Percentiles rank a stretch among this genome's conserved stretches.
Evolutionary conservation across 768 basidiomycete genomes (phyloP).

Genomic region (Boletellus emodensis): DNA sequence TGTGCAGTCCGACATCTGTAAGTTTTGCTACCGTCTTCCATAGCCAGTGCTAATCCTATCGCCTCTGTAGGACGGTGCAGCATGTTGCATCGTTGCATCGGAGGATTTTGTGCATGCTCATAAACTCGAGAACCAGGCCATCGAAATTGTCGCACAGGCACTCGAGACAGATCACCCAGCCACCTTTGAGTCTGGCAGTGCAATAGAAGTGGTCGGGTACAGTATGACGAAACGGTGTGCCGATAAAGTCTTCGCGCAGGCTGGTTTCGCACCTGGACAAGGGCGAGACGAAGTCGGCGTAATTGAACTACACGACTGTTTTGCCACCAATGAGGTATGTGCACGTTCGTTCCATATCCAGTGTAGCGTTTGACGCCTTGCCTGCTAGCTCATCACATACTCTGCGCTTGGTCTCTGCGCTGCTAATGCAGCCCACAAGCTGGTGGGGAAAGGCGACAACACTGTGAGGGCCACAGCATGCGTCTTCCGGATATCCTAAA

Average conservation of each 20-base stretch:
- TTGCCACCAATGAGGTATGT: constrained; percentile 72
- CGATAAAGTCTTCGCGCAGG: constrained; percentile 64
- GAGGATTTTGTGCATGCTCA: constrained; percentile 73
- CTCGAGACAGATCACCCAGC: constrained; percentile 62
- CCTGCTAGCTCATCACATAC: constrained; percentile 67
- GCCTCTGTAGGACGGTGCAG: constrained; percentile 59
- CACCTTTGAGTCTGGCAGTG: constrained; percentile 62
- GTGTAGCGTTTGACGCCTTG: neutral
- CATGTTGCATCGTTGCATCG: constrained; percentile 72
- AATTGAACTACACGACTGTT: constrained; percentile 84
- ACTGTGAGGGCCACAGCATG: constrained; percentile 47
- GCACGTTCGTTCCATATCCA: neutral
- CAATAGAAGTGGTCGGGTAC: constrained; percentile 82
- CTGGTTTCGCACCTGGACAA: constrained; percentile 60
- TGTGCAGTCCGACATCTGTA: constrained; percentile 85
- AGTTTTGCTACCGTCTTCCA: constrained; percentile 8
- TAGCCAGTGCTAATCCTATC: neutral
- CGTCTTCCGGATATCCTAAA: neutral
- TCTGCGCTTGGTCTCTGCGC: constrained; percentile 73
- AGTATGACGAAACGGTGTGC: constrained; percentile 69
- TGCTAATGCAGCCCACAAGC: constrained; percentile 61
- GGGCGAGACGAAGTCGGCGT: constrained; percentile 77
- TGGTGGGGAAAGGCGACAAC: constrained; percentile 75
- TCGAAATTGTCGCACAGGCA: constrained; percentile 69
- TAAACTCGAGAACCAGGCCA: constrained; percentile 78